These are phyloP conservation scores for Evernia prunastri DNA, from an alignment of 495 filamentous ascomycete species.

Conservation along the genomic window DNA sequence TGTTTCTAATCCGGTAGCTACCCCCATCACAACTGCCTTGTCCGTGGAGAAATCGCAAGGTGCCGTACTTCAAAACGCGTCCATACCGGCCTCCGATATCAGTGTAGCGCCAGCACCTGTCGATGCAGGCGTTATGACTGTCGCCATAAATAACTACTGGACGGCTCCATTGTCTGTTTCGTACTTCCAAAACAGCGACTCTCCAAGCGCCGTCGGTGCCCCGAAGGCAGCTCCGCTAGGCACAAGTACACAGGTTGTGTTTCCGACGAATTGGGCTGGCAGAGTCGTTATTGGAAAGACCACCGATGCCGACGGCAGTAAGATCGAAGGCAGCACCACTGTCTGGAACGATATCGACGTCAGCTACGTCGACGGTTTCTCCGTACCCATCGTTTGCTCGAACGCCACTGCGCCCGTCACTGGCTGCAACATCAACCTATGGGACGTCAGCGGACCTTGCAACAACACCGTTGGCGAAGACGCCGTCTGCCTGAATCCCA, in stretches of 20 bases:
- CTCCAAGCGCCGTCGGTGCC: conserved; percentile 8
- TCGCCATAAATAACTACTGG: conserved; percentile 16
- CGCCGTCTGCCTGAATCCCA: conserved; percentile 25
- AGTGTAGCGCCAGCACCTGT: conserved; percentile 14
- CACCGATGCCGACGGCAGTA: conserved; percentile 17
- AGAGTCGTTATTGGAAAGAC: conserved; percentile 21
- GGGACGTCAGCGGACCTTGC: conserved; percentile 18
- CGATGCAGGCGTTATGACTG: conserved; percentile 15
- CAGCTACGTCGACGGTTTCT: conserved; percentile 29
- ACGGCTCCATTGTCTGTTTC: conserved; percentile 16
- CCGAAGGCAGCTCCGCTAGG: conserved; percentile 12
- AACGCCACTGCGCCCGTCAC: conserved; percentile 21
- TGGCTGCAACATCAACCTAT: conserved; percentile 32
- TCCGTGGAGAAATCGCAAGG: conserved; percentile 6
- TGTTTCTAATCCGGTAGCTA: not conserved
- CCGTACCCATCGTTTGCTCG: conserved; percentile 29
- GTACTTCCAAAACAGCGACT: conserved; percentile 13
- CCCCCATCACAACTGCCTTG: not conserved
- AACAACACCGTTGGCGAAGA: conserved; percentile 10
- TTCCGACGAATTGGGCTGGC: conserved; percentile 26
- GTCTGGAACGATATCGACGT: conserved; percentile 23
- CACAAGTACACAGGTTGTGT: conserved; percentile 16
- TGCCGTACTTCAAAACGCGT: conserved; percentile 1
- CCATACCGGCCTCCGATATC: conserved; percentile 9
- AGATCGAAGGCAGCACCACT: conserved; percentile 26